Evolutionary conservation across 306 rosid genomes (phyloP), one percentile per base, ranked within the genome.

Genomic region (Adenanthera pavonina): DNA sequence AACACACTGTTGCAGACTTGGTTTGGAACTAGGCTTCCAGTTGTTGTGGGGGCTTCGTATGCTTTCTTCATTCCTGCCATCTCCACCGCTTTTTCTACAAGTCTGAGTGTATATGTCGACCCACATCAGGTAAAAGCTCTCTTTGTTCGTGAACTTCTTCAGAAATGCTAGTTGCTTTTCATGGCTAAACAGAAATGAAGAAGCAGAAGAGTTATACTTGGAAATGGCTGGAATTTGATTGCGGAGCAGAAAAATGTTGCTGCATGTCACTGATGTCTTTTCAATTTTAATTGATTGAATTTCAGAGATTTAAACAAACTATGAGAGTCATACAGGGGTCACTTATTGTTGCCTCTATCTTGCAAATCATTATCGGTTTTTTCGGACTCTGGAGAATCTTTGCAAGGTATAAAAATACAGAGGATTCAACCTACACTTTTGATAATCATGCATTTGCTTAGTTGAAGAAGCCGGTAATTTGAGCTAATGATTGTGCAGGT

Each of bases 281-380:
- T 81, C 35, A 69, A 20, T 76, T 19, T 20, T 79, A 38, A 40
- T 53, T 62, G n/a, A 40, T 53, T 62, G n/a, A 44, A 35, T 78
- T 78, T 79, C 35, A 93, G 98, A 92, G 97, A 81, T 95, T 95
- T 71, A 89, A 71, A 25, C 88, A 84, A 53, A 79, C 97, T 15
- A 86, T 93, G 92, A 83, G 85, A 83, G 92, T 97, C 25, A 34
- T 88, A 25, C 97, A 93, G 78, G 98, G 99, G 59, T 94, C 98
- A 33, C 71, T 95, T 41, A 87, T 90, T 8, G 40, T 92, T 84
- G 94, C 97, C 15, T 93, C 98, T 35, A 44, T 88, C 25, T 33
- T 93, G 54, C 98, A 89, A 89, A 81, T 89, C 69, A 46, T 91
- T 52, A 5, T 95, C 64, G 97, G 98, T 1, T 93, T 93, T 86